phyloP scores from a whole-genome alignment of 768 basidiomycete species.

The Russula brevipes region DNA sequence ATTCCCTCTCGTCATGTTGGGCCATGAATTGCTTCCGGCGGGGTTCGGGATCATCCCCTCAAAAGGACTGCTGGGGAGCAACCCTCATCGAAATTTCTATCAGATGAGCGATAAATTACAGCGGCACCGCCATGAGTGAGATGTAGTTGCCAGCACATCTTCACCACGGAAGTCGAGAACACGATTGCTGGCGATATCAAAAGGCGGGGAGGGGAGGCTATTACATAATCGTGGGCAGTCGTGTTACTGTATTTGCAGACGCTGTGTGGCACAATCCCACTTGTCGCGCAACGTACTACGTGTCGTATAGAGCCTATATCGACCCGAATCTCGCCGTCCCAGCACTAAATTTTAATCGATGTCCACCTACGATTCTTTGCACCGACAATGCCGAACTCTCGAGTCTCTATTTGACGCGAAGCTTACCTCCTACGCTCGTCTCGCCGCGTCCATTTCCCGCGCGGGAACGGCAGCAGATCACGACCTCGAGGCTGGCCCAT shows the following conservation, averaged over 20 bases:
- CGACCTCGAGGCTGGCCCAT: slow-evolving; percentile 50
- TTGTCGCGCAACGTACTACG: not conserved
- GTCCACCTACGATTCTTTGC: slow-evolving; percentile 82
- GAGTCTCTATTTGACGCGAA: slow-evolving; percentile 91
- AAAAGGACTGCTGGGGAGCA: not conserved
- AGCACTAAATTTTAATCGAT: slow-evolving; percentile 34
- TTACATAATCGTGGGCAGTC: slow-evolving; percentile 1
- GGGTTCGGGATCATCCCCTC: not conserved
- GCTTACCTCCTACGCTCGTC: slow-evolving; percentile 82
- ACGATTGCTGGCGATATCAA: too few species aligned
- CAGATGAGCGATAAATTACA: not conserved
- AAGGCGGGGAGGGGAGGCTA: not conserved
- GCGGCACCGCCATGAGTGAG: too few species aligned
- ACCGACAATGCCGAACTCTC: slow-evolving; percentile 87
- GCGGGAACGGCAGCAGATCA: slow-evolving; percentile 48
- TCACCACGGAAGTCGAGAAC: too few species aligned
- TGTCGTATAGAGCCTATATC: not conserved
- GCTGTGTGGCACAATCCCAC: not conserved
- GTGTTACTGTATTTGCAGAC: too few species aligned
- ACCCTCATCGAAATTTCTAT: slow-evolving; percentile 10
- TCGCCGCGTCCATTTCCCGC: slow-evolving; percentile 62
- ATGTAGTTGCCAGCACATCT: not conserved
- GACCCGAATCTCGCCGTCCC: not conserved
- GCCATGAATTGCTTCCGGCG: slow-evolving; percentile 4
- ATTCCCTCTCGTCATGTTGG: not conserved